Base-by-base conservation (phyloP, 2,329 filamentous ascomycete species). In the Byssochlamys sp. region DNA sequence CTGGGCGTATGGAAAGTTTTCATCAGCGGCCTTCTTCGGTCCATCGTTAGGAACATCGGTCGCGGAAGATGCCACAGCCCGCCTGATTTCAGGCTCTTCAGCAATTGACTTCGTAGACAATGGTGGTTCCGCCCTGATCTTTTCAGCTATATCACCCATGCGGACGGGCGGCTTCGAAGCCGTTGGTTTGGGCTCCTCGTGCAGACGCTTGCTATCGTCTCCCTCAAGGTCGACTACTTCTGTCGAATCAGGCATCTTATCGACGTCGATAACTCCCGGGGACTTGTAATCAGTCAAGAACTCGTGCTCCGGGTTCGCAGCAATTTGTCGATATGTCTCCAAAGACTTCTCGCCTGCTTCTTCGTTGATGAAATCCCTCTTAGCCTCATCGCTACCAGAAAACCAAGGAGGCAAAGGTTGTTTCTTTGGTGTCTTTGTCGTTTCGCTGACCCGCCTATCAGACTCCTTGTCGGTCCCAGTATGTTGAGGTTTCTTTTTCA, bases 381-480 rank as follows among this genome's bases (percentile, higher is more conserved):
- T 67, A 2, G 67, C 61, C 35, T 63, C 66, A n/a, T 66, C 66
- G 4, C 69, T 64, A 4, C 65, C 71, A 53, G 70, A 67, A 60
- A 80, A 80, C 77, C 77, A 80, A 5, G 75, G 75, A 4, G 77
- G 77, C 35, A 78, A 63, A 28, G 71, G 68, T 27, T 73, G 2
- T 62, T 45, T 54, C 67, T 65, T 14, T 62, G 60, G 25, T 66
- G 65, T 24, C 70, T 69, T 29, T 64, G 61, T 50, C 24, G 64
- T 58, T 25, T 80, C 78, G 61, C 77, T 82, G 57, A 87, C 81
- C 65, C 91, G 90, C 0, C 87, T 88, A 25, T 87, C 87, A 39
- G 83, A 55, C 76, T 75, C 62, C 72, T 78, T 66, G 77, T 77
- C 75, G 75, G 79, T 64, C 77, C 82, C 71, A 77, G 81, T 70